Conservation (phyloP, 495 filamentous ascomycete species). For the Corynascus novoguineensis region DNA sequence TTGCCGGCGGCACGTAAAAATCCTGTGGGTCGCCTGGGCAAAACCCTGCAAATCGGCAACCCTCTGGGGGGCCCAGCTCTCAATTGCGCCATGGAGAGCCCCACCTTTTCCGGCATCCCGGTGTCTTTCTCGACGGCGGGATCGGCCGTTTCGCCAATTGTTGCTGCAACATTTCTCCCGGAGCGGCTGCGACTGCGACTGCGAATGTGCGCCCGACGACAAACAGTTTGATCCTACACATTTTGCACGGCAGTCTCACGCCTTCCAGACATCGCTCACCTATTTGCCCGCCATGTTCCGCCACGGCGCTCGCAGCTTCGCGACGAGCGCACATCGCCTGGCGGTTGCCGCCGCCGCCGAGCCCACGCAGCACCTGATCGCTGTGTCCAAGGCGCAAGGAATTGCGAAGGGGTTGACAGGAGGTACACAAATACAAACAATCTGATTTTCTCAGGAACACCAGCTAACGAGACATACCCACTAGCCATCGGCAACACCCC, state of each 20-base stretch:
- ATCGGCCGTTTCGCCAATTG: conserved; percentile 10
- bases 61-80: conserved; percentile 19
- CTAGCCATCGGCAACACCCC: conserved; percentile 92
- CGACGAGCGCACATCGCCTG: conserved; percentile 43
- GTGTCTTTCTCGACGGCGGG: not conserved
- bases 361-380: conserved; percentile 34
- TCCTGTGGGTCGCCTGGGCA: not conserved
- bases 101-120: conserved; percentile 6
- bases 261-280: not conserved
- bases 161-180: not conserved
- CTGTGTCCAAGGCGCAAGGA: conserved; percentile 77
- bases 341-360: conserved; percentile 23
- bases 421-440: conserved; percentile 49
- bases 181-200: not conserved
- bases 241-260: not conserved
- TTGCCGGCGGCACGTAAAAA: conserved; percentile 11
- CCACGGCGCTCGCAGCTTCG: conserved; percentile 44
- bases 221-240: not conserved
- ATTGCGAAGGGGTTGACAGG: conserved; percentile 76
- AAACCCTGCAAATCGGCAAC: conserved; percentile 15
- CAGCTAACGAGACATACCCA: not conserved
- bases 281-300: conserved; percentile 43
- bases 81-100: conserved; percentile 21
- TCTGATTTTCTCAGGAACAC: not conserved
- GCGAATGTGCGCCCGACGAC: not conserved